Evolutionary conservation across 768 basidiomycete species (phyloP).

Genomic region (Lactarius hatsudake): DNA sequence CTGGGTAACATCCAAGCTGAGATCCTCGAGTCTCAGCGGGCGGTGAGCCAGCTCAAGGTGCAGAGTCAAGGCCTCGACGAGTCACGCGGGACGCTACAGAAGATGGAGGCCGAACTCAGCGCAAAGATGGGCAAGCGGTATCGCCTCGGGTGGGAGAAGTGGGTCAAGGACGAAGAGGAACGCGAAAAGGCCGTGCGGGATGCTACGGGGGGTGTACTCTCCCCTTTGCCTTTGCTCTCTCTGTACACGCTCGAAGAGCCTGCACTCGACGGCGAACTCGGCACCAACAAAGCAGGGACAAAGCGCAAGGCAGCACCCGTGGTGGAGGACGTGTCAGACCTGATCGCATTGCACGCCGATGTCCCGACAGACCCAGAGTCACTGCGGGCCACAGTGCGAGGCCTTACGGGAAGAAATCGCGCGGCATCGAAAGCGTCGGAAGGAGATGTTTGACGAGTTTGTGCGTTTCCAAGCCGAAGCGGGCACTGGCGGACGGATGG

Average conservation of each 20-base stretch:
- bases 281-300: slow-evolving; percentile 9
- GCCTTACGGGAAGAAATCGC: slow-evolving; percentile 60
- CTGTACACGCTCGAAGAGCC: slow-evolving; percentile 34
- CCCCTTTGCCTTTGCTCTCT: slow-evolving; percentile 42
- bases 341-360: slow-evolving; percentile 54
- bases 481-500: slow-evolving; percentile 86
- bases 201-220: slow-evolving; percentile 55
- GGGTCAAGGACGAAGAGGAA: slow-evolving; percentile 81
- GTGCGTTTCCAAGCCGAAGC: slow-evolving; percentile 84
- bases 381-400: slow-evolving; percentile 54
- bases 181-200: slow-evolving; percentile 70
- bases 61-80: slow-evolving; percentile 67
- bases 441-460: slow-evolving; percentile 68
- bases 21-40: slow-evolving; percentile 79
- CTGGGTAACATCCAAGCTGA: slow-evolving; percentile 86
- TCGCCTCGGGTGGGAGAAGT: slow-evolving; percentile 88
- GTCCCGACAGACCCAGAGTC: slow-evolving; percentile 57
- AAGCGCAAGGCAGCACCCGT: slow-evolving; percentile 49
- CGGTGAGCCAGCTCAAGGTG: slow-evolving; percentile 63
- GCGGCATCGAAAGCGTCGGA: slow-evolving; percentile 64
- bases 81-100: slow-evolving; percentile 54
- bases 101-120: slow-evolving; percentile 62
- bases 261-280: slow-evolving; percentile 14
- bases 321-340: slow-evolving; percentile 62
- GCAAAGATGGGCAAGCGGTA: slow-evolving; percentile 80